Evolutionary conservation across 306 rosid species (phyloP).

Genomic region (Trifolium repens): DNA sequence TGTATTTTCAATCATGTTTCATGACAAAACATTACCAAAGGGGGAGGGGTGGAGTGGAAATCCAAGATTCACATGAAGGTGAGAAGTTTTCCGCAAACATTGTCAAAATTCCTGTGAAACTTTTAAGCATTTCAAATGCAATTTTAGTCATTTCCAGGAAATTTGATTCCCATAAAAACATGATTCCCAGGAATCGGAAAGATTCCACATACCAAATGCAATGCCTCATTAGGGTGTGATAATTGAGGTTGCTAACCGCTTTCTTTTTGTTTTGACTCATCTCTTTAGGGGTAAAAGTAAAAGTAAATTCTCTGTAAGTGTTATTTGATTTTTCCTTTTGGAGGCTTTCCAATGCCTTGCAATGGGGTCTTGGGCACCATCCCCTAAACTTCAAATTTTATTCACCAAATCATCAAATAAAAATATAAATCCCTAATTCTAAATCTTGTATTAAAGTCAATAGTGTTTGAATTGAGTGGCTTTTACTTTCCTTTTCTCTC

Average conservation of each 20-base stretch:
- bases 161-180: too few species aligned
- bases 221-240: not conserved
- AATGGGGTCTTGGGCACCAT: not conserved
- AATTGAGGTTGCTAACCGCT: not conserved
- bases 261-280: not conserved
- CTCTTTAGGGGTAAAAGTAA: not conserved
- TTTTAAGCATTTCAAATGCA: too few species aligned
- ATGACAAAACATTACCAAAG: too few species aligned
- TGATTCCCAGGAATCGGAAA: too few species aligned
- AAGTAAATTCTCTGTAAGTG: not conserved
- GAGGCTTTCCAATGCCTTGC: not conserved
- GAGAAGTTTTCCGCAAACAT: too few species aligned
- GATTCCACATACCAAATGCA: too few species aligned
- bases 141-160: too few species aligned
- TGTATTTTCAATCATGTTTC: too few species aligned
- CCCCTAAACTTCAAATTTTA: not conserved
- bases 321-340: not conserved
- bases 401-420: not conserved
- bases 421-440: not conserved
- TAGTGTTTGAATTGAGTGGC: not conserved
- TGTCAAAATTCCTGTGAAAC: too few species aligned
- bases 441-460: constrained; percentile 12
- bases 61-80: too few species aligned
- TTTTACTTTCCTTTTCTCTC: constrained; percentile 1
- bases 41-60: too few species aligned